Percentiles rank a stretch among this genome's conserved stretches.
These are phyloP conservation scores for Globisporangium iwayamae DNA, from an alignment of 352 stramenopile genomes.

Conservation along the genomic window DNA sequence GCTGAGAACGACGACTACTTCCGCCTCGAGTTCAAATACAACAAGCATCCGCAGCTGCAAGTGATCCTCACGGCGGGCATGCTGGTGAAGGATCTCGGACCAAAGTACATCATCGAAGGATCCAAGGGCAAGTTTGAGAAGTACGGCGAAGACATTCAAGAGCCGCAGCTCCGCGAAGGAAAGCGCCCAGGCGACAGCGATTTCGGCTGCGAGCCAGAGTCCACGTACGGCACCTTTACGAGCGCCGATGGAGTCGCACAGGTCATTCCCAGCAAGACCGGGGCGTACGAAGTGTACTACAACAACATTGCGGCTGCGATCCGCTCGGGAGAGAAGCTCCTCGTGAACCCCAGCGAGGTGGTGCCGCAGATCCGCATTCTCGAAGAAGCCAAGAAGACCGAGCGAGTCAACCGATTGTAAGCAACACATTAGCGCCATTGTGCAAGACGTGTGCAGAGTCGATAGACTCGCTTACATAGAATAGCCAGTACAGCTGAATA, in stretches of 20 bases:
- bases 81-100: conserved; percentile 52
- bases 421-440: background rate
- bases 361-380: conserved; percentile 72
- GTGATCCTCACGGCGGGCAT: conserved; percentile 68
- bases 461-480: background rate
- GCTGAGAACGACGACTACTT: conserved; percentile 74
- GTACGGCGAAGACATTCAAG: conserved; percentile 63
- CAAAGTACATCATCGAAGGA: conserved; percentile 68
- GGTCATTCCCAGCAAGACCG: conserved; percentile 37
- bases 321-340: conserved; percentile 31
- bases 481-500: background rate
- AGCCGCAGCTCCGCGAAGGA: conserved; percentile 51
- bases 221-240: conserved; percentile 42
- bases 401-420: conserved; percentile 28
- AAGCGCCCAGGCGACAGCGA: conserved; percentile 41
- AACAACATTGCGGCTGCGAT: conserved; percentile 68
- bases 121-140: conserved; percentile 53
- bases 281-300: conserved; percentile 70
- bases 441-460: too few species aligned
- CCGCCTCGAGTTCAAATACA: conserved; percentile 62
- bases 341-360: conserved; percentile 50
- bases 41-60: conserved; percentile 32
- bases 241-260: conserved; percentile 18
- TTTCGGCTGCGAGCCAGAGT: conserved; percentile 52
- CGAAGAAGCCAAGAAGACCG: conserved; percentile 58